Evolutionary conservation across 2,329 filamentous ascomycete genomes (phyloP), one percentile per base, ranked within the genome.

Genomic region (Alternaria viburni): DNA sequence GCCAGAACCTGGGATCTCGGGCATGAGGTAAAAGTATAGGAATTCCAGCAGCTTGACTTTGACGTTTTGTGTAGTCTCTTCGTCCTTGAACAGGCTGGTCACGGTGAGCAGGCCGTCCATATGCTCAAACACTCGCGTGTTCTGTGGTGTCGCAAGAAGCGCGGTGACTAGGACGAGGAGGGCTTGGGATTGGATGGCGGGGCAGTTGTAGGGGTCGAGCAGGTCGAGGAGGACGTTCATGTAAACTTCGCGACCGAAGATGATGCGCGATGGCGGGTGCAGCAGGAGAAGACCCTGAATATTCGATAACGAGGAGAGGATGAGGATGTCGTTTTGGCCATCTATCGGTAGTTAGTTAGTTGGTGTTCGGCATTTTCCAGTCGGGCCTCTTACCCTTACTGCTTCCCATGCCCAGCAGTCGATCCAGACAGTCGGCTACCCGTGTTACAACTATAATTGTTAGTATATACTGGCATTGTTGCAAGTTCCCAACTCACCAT

Each of bases 171-270:
- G 90, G 4, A 93, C 94, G 59, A 97, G 89, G 28, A 98, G 88
- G 9, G 95, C 94, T 54, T 93, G 89, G 8, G 92, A 95, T 81
- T 98, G 95, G 71, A 98, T 94, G 4, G 92, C 91, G 0, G 94
- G 93, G 78, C 93, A 96, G 81, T 97, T 97, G 69, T 75, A 90
- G 6, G 93, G 92, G 79, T 97, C 94, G 71, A 98, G 91, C 45
- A 98, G 92, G 81, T 98, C 94, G 67, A 98, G 91, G 44, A 98
- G 90, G 61, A 97, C 88, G 78, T 97, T 97, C 95, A 99, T 98
- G 81, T 96, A 92, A 69, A 93, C 90, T 81, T 97, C 93, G 63
- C 93, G 88, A 25, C 90, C 89, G 81, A 98, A 98, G 51, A 98
- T 87, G 13, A 89, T 86, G 78, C 96, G 92, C 74, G 93, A 97